Percentiles rank a stretch among this genome's conserved stretches.
phyloP scores from a whole-genome alignment of 2,329 filamentous ascomycete species.

The Mycocentrospora acerina region DNA sequence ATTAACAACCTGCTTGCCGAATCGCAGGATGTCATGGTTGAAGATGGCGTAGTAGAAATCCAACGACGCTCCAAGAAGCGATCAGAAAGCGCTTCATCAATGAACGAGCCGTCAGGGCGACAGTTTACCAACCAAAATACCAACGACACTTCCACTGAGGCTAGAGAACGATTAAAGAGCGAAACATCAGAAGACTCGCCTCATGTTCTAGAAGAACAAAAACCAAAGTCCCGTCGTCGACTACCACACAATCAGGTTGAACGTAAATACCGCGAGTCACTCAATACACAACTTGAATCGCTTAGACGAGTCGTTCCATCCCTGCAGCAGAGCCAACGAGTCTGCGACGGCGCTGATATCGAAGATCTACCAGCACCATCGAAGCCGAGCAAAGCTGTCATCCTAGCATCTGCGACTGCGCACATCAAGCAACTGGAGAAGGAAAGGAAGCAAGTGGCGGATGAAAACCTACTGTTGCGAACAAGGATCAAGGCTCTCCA shows the following conservation, averaged over 20 bases:
- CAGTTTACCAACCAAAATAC: constrained; percentile 25
- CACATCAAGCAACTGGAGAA: constrained; percentile 51
- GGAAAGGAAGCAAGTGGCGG: constrained; percentile 42
- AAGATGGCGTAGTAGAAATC: constrained; percentile 42
- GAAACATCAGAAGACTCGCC: constrained; percentile 31
- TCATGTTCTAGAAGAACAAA: constrained; percentile 23
- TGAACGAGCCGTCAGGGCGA: constrained; percentile 33
- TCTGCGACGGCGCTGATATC: constrained; percentile 45
- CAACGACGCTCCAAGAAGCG: constrained; percentile 39
- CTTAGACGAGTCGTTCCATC: constrained; percentile 43
- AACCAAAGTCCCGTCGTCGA: constrained; percentile 38
- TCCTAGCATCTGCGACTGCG: constrained; percentile 48
- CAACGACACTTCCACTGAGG: constrained; percentile 17
- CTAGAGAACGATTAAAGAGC: constrained; percentile 29
- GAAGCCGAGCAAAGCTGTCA: constrained; percentile 49
- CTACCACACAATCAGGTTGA: constrained; percentile 50
- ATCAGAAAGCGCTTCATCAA: constrained; percentile 36
- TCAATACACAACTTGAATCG: constrained; percentile 49
- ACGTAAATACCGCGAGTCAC: constrained; percentile 49
- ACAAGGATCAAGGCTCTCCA: constrained; percentile 47
- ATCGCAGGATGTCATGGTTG: constrained; percentile 34
- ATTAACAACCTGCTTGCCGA: constrained; percentile 30
- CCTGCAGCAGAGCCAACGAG: constrained; percentile 40
- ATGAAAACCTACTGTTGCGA: constrained; percentile 43
- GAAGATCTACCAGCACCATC: constrained; percentile 46